These are phyloP conservation scores for Spathaspora sp. DNA, from an alignment of 805 yeast genomes.

Conservation along the genomic window DNA sequence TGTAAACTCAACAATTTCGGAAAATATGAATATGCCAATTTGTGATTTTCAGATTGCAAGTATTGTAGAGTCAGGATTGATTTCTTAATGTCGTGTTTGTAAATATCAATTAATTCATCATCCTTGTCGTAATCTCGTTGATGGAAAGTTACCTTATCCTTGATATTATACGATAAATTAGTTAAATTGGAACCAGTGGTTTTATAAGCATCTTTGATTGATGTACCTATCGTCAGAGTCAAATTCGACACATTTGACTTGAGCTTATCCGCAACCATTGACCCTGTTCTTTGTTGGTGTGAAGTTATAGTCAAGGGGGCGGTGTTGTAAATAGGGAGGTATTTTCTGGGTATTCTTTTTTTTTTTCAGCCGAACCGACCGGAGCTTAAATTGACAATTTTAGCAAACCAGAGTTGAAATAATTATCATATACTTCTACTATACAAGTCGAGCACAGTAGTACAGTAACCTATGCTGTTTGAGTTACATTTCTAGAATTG, in stretches of 20 bases:
- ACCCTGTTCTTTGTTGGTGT: not conserved
- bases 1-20: conserved; percentile 30
- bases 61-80: conserved; percentile 44
- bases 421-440: no score
- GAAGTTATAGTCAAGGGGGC: not conserved
- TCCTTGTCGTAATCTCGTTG: conserved; percentile 21
- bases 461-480: no score
- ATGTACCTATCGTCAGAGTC: conserved; percentile 3
- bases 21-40: conserved; percentile 22
- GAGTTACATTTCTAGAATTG: no score
- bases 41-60: conserved; percentile 23
- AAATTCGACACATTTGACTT: conserved; percentile 4
- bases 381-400: no score
- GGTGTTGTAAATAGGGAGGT: no score
- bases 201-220: conserved; percentile 7
- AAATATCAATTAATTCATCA: conserved; percentile 37
- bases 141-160: conserved; percentile 8
- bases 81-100: conserved; percentile 41
- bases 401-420: no score
- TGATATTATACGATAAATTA: conserved; percentile 4
- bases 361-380: no score
- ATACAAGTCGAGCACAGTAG: no score
- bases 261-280: conserved; percentile 8
- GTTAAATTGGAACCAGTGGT: conserved; percentile 5
- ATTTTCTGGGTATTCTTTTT: no score